A percentile compares a stretch with the other conserved stretches of the same genome.
phyloP scores from a whole-genome alignment of 2,329 filamentous ascomycete genomes.

The Aspergillus bombycis region DNA sequence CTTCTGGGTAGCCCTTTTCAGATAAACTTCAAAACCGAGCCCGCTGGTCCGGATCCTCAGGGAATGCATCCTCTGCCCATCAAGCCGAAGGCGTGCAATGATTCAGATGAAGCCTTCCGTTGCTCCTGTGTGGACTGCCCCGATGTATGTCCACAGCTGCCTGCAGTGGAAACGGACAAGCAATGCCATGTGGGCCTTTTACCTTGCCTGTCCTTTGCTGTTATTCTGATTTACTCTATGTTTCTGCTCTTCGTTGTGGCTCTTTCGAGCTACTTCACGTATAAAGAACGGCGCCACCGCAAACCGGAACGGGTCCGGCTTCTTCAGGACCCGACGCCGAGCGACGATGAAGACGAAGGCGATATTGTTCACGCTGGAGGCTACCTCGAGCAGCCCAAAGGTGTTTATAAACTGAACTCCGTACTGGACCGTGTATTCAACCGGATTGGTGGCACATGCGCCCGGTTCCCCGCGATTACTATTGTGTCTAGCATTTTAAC shows the following conservation, averaged over 20 bases:
- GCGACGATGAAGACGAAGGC: constrained; percentile 92
- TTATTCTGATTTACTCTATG: constrained; percentile 81
- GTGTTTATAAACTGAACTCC: constrained; percentile 81
- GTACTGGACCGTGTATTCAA: constrained; percentile 80
- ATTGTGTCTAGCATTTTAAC: constrained; percentile 75
- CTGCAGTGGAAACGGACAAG: constrained; percentile 69
- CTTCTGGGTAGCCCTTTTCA: constrained; percentile 91
- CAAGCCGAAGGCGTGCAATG: constrained; percentile 83
- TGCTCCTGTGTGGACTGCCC: constrained; percentile 95
- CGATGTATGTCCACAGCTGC: constrained; percentile 79
- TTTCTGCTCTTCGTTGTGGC: constrained; percentile 70
- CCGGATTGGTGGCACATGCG: constrained; percentile 76
- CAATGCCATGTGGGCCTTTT: constrained; percentile 82
- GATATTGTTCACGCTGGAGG: constrained; percentile 77
- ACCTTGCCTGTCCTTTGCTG: constrained; percentile 92
- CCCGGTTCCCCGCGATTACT: constrained; percentile 81
- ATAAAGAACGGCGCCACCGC: constrained; percentile 70
- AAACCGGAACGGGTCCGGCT: constrained; percentile 83
- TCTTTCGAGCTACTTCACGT: constrained; percentile 74
- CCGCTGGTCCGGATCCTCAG: constrained; percentile 62
- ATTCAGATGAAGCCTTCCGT: constrained; percentile 79
- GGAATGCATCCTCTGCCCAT: constrained; percentile 74
- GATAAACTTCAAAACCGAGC: constrained; percentile 79
- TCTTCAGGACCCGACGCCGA: constrained; percentile 79
- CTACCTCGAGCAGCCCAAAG: constrained; percentile 76